phyloP scores from a whole-genome alignment of 805 yeast genomes.

The Huiozyma naganishii region DNA sequence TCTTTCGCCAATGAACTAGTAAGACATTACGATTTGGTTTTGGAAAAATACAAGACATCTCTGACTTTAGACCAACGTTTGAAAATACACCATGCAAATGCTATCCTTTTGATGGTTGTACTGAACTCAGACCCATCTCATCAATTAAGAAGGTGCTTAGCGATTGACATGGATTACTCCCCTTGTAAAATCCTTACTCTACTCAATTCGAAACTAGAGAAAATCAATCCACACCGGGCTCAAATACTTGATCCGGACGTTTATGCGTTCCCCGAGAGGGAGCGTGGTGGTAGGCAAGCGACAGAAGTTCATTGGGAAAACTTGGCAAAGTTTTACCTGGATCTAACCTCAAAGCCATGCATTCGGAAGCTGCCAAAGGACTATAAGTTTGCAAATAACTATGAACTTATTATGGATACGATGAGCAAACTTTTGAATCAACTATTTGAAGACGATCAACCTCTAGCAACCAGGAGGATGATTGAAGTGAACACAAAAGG shows the following conservation, averaged over 20 bases:
- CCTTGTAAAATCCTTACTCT: slow-evolving; percentile 49
- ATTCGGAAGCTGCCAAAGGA: neutral
- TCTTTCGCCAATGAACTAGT: slow-evolving; percentile 16
- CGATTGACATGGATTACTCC: slow-evolving; percentile 62
- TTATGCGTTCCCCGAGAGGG: slow-evolving; percentile 12
- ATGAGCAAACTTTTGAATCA: slow-evolving; percentile 1
- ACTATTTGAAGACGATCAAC: neutral
- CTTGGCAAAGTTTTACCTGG: slow-evolving; percentile 32
- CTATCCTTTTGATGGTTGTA: slow-evolving; percentile 38
- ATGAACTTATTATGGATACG: slow-evolving; percentile 6
- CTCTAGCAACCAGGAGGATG: slow-evolving; percentile 11
- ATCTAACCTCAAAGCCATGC: slow-evolving; percentile 15
- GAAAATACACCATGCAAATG: slow-evolving; percentile 19
- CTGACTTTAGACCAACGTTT: slow-evolving; percentile 21
- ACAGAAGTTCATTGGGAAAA: slow-evolving; percentile 20
- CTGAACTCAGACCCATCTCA: slow-evolving; percentile 44
- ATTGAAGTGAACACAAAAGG: slow-evolving; percentile 9
- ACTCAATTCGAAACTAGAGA: slow-evolving; percentile 35
- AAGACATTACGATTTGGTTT: slow-evolving; percentile 13
- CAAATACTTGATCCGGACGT: slow-evolving; percentile 36
- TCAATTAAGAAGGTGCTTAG: slow-evolving; percentile 55
- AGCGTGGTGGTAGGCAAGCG: slow-evolving; percentile 1
- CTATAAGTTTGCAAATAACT: neutral
- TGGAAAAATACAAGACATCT: slow-evolving; percentile 20
- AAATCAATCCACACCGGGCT: slow-evolving; percentile 28